Evolutionary conservation across 164 flowering plant genomes (phyloP).

Genomic region (Nelumbo lutea): DNA sequence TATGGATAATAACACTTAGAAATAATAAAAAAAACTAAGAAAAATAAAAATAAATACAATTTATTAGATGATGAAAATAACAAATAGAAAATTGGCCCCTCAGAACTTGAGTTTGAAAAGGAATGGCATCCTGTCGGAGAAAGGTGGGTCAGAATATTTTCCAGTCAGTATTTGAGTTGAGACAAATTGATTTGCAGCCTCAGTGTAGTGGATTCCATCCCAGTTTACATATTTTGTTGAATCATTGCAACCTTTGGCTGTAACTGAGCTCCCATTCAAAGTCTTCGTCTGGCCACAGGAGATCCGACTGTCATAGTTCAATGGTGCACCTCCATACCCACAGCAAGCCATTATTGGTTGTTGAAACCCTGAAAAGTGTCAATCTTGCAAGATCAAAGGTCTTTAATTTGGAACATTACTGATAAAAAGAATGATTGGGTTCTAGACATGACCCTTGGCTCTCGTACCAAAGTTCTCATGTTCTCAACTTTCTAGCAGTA

Average conservation of each 20-base stretch:
- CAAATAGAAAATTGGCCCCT: slow-evolving; percentile 3
- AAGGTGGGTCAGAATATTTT: too few relatives aligned
- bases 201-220: slow-evolving; percentile 90
- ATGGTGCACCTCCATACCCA: too few relatives aligned
- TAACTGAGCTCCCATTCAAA: slow-evolving; percentile 10
- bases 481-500: too few relatives aligned
- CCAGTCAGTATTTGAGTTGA: slow-evolving; percentile 43
- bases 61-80: neutral
- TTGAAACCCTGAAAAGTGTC: slow-evolving; percentile 52
- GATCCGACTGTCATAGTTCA: slow-evolving; percentile 28
- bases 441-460: too few relatives aligned
- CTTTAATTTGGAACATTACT: neutral
- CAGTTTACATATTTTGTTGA: slow-evolving; percentile 59
- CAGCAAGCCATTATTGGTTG: neutral
- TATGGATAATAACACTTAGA: neutral
- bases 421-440: too few relatives aligned
- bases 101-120: slow-evolving; percentile 48
- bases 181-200: slow-evolving; percentile 20
- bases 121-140: slow-evolving; percentile 43
- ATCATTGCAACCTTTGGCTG: slow-evolving; percentile 53
- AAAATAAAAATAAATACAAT: neutral
- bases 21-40: too few relatives aligned
- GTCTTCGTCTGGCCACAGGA: slow-evolving; percentile 16
- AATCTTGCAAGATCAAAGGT: slow-evolving; percentile 3
- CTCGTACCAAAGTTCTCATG: too few relatives aligned